A percentile compares a stretch with the other conserved stretches of the same genome.
Evolutionary conservation across 371 early-diverging fungal genomes (phyloP).

Genomic region (Syncephalastrum racemosum): DNA sequence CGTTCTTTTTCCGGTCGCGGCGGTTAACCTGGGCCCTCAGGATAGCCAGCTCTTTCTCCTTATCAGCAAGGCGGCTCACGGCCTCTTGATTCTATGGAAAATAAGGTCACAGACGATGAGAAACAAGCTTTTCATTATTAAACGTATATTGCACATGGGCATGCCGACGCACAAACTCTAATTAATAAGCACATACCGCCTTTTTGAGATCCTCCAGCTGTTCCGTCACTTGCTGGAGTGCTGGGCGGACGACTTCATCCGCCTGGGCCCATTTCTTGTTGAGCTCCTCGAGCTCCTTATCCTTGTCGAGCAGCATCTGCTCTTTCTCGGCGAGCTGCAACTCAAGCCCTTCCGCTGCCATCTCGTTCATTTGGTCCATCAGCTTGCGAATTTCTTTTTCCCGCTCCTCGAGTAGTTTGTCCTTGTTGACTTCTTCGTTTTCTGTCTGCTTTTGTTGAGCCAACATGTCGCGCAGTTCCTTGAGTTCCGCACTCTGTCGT

Average conservation of each 20-base stretch:
- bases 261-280: constrained; percentile 39
- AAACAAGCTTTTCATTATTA: too few species aligned
- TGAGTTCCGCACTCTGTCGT: constrained; percentile 38
- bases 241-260: constrained; percentile 34
- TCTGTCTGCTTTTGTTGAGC: constrained; percentile 1
- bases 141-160: too few species aligned
- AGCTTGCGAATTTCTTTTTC: constrained; percentile 28
- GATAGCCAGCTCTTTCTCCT: constrained; percentile 40
- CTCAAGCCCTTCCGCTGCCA: constrained; percentile 12
- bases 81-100: constrained; percentile 38
- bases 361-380: constrained; percentile 12
- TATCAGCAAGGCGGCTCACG: constrained; percentile 34
- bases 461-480: constrained; percentile 29
- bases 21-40: constrained; percentile 34
- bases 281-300: constrained; percentile 32
- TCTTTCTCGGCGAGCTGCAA: constrained; percentile 34
- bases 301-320: constrained; percentile 25
- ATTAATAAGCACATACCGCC: constrained; percentile 27
- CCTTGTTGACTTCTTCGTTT: constrained; percentile 2
- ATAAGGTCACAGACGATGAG: background rate
- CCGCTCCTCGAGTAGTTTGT: constrained; percentile 19
- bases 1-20: constrained; percentile 31
- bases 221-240: constrained; percentile 32
- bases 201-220: constrained; percentile 41
- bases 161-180: too few species aligned